Evolutionary conservation across 2,329 filamentous ascomycete species (phyloP).

Genomic region (Grosmannia penicillata): DNA sequence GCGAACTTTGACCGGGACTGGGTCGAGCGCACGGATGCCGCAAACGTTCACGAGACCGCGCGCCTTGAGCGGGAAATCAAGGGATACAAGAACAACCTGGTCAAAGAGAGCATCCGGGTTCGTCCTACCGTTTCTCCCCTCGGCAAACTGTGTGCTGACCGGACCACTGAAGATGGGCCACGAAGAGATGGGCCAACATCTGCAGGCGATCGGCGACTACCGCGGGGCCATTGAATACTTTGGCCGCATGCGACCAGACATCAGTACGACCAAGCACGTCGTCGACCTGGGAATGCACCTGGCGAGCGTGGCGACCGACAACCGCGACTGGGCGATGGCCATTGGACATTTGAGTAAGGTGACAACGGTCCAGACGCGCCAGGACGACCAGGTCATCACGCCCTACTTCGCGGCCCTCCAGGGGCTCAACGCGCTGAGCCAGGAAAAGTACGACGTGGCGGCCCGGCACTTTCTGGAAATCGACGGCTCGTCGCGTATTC

Average conservation of each 20-base stretch:
- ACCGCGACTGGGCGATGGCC: slow-evolving; percentile 62
- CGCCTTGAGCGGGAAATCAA: slow-evolving; percentile 76
- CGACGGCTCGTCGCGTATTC: slow-evolving; percentile 33
- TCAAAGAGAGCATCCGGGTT: slow-evolving; percentile 92
- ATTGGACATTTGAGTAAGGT: slow-evolving; percentile 49
- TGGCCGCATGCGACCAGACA: slow-evolving; percentile 77
- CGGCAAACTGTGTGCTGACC: background rate
- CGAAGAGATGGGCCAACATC: slow-evolving; percentile 78
- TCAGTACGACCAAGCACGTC: slow-evolving; percentile 70
- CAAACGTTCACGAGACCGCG: slow-evolving; percentile 54
- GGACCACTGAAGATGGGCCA: slow-evolving; percentile 60
- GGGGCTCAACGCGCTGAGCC: slow-evolving; percentile 34
- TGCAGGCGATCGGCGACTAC: slow-evolving; percentile 64
- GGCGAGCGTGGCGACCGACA: slow-evolving; percentile 60
- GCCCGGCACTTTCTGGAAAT: slow-evolving; percentile 55
- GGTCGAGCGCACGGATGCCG: slow-evolving; percentile 52
- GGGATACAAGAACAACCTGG: slow-evolving; percentile 89
- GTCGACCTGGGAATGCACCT: slow-evolving; percentile 69
- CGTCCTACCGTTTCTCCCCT: slow-evolving; percentile 11
- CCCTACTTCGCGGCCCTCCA: slow-evolving; percentile 37
- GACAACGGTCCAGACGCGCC: slow-evolving; percentile 26
- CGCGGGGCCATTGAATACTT: slow-evolving; percentile 62
- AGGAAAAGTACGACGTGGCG: slow-evolving; percentile 41
- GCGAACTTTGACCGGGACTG: slow-evolving; percentile 56
- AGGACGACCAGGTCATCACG: slow-evolving; percentile 31